Percentiles rank a stretch among this genome's conserved stretches.
Conservation (phyloP, 805 yeast species). For the Saturnispora quitensis region DNA sequence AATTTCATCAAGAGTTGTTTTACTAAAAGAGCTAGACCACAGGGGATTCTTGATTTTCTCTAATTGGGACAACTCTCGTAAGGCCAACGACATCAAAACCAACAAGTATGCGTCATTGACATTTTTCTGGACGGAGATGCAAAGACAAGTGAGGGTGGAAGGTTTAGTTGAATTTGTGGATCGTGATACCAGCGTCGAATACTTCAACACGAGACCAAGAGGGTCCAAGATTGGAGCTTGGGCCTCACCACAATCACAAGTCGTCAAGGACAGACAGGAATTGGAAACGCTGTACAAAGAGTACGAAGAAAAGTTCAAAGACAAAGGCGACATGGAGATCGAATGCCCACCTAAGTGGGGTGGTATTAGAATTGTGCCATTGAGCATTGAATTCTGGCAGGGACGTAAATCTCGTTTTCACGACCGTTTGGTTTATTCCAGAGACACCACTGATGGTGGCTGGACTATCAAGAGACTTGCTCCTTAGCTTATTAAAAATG, state of each 20-base stretch:
- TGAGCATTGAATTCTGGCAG: constrained; percentile 96
- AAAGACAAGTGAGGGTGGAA: constrained; percentile 90
- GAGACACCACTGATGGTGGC: constrained; percentile 37
- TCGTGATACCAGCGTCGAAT: constrained; percentile 64
- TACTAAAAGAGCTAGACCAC: constrained; percentile 82
- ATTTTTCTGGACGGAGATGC: constrained; percentile 86
- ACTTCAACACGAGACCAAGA: constrained; percentile 81
- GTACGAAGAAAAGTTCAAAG: constrained; percentile 50
- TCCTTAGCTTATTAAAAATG: constrained; percentile 31
- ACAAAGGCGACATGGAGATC: constrained; percentile 44
- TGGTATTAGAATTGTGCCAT: constrained; percentile 78
- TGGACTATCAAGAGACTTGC: constrained; percentile 70
- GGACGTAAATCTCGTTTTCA: constrained; percentile 86
- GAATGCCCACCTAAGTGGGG: constrained; percentile 97
- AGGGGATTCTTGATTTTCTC: constrained; percentile 83
- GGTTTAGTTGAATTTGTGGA: constrained; percentile 70
- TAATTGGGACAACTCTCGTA: constrained; percentile 85
- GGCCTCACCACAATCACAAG: constrained; percentile 83
- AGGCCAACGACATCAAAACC: constrained; percentile 56
- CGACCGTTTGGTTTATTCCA: constrained; percentile 69
- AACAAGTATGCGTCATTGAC: constrained; percentile 78
- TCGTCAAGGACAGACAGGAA: constrained; percentile 48
- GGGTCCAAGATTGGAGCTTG: constrained; percentile 95
- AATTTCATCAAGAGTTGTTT: constrained; percentile 73
- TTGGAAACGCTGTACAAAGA: constrained; percentile 45